These are phyloP conservation scores for Melastoma malabathricum DNA, from an alignment of 345 rosid species.

Conservation along the genomic window DNA sequence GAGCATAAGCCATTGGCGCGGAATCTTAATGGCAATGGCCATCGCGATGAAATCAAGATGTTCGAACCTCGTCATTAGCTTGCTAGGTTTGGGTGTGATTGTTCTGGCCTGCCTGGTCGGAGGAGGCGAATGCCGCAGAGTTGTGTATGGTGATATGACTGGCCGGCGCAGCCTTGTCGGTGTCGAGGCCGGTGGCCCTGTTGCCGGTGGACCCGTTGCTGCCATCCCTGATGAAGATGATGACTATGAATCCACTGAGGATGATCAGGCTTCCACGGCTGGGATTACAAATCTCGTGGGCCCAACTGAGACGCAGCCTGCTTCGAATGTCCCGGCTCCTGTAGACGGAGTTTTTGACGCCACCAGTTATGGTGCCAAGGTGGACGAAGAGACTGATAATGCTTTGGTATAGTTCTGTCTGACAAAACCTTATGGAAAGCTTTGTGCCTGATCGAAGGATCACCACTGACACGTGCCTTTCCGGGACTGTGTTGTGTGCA, in stretches of 20 bases:
- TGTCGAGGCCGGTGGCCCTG: background rate
- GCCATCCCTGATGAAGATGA: too few relatives aligned
- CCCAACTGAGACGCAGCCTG: too few relatives aligned
- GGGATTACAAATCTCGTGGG: too few relatives aligned
- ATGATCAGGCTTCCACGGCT: too few relatives aligned
- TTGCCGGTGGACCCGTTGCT: too few relatives aligned
- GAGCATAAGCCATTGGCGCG: too few relatives aligned
- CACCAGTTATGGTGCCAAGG: constrained; percentile 26
- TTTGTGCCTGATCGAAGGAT: background rate
- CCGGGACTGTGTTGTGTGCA: constrained; percentile 8
- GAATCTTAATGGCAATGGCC: constrained; percentile 3
- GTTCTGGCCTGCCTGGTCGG: constrained; percentile 7
- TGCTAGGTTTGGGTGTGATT: constrained; percentile 7
- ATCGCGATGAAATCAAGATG: background rate
- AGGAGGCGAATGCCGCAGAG: constrained; percentile 4
- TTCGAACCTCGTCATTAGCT: background rate
- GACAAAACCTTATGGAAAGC: too few relatives aligned
- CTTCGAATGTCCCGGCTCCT: too few relatives aligned
- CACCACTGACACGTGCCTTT: too few relatives aligned
- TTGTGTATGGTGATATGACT: background rate
- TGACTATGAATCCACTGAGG: too few relatives aligned
- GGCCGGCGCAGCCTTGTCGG: constrained; percentile 1
- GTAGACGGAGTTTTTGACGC: constrained; percentile 21
- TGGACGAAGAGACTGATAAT: constrained; percentile 23
- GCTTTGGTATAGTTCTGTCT: constrained; percentile 3